These are phyloP conservation scores for Melaleuca quinquenervia DNA, from an alignment of 345 rosid genomes.

Conservation along the genomic window DNA sequence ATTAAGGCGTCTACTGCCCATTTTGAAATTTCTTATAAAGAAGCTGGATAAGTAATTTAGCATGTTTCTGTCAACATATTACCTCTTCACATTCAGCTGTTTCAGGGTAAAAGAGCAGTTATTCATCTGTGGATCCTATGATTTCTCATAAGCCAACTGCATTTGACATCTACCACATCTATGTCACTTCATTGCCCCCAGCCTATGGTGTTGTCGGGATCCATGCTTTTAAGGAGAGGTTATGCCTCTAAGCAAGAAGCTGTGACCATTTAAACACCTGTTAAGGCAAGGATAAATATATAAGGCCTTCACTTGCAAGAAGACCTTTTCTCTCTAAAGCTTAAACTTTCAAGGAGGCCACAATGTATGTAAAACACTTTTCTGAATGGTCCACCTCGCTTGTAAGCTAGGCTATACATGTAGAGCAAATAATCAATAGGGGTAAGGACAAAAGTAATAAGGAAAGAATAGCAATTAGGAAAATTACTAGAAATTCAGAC, in stretches of 20 bases:
- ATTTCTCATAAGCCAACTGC: not conserved
- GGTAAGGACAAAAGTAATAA: not conserved
- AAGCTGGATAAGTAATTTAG: not conserved
- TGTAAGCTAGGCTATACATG: not conserved
- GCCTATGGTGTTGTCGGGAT: not conserved
- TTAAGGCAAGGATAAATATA: not conserved
- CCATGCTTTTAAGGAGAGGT: not conserved
- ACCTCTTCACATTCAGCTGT: not conserved
- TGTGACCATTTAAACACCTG: not conserved
- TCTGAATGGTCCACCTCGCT: not conserved
- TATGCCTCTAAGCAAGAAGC: not conserved
- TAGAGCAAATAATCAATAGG: not conserved
- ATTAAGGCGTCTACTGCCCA: not conserved
- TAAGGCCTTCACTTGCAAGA: not conserved
- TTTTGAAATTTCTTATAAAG: not conserved
- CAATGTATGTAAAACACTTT: not conserved
- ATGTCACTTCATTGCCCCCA: not conserved
- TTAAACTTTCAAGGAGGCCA: not conserved
- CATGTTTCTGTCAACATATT: not conserved
- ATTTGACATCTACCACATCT: not conserved
- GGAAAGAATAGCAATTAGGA: not conserved
- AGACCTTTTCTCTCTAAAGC: not conserved
- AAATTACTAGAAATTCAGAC: not conserved
- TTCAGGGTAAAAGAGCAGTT: not conserved
- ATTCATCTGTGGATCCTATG: not conserved